Base-by-base conservation (phyloP, 129 eudicot genomes). In the Lactuca sativa region DNA sequence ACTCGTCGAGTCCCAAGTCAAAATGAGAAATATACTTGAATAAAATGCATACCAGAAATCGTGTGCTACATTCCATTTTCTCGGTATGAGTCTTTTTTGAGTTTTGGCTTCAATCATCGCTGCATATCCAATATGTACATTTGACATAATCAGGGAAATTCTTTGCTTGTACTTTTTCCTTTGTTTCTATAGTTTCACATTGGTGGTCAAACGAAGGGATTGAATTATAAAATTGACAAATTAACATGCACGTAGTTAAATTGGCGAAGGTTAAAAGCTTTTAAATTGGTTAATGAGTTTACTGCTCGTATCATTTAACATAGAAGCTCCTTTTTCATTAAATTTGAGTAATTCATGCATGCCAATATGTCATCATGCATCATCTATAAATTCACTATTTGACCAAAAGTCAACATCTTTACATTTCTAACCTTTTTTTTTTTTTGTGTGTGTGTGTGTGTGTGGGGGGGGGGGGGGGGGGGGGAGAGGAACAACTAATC, bases 401-500 rank as follows among this genome's bases (percentile, higher is more conserved):
- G 74, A 66, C 68, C 74, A 66, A 57, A 75, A 75, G 74, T 66
- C 59, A 74, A 65, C 30, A n/a, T 16, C 40, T 47, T 44, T 55
- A 31, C 66, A 30, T 2, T 25, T 55, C 55, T 7, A 18, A 63
- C 56, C 72, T 64, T 47, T 31, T 59, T 32, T 59, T 67, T n/a
- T n/a, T n/a, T n/a, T n/a, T n/a, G n/a, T n/a, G n/a, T n/a, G n/a
- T n/a, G n/a, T n/a, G n/a, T n/a, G n/a, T n/a, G n/a, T n/a, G n/a
- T n/a, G n/a, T n/a, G n/a, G n/a, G n/a, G n/a, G n/a, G n/a, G n/a
- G n/a, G 4, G 13, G 41, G 59, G 40, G 33, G 25, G 66, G 10
- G 44, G 56, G 65, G n/a, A 31, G 30, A 56, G 41, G 17, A 56
- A 56, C 48, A 56, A 30, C 64, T 12, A 66, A 6, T 31, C 52